Percentiles rank a stretch among this genome's conserved stretches.
These are phyloP conservation scores for Knufia petricola DNA, from an alignment of 2,329 filamentous ascomycete genomes.

Conservation along the genomic window DNA sequence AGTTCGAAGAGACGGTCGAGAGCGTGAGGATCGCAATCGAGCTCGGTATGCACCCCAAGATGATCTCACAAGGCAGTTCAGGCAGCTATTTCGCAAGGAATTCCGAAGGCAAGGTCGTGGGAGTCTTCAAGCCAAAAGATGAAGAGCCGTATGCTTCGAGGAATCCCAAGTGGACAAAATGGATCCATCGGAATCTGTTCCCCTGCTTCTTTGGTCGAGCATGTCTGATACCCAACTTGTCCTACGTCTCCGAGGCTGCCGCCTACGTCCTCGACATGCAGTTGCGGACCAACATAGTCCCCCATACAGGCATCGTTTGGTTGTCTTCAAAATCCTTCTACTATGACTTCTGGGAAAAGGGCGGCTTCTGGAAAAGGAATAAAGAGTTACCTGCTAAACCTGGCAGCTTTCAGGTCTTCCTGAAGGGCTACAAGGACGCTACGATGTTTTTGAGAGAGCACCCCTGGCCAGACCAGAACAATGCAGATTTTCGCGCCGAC, in stretches of 20 bases:
- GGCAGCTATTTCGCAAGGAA: slow-evolving; percentile 97
- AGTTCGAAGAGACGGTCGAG: slow-evolving; percentile 83
- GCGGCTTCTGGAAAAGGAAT: slow-evolving; percentile 77
- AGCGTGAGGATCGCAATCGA: slow-evolving; percentile 86
- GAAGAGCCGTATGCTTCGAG: slow-evolving; percentile 95
- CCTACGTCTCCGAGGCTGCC: slow-evolving; percentile 94
- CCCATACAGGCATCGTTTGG: slow-evolving; percentile 90
- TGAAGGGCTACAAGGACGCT: slow-evolving; percentile 94
- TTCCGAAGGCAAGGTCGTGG: slow-evolving; percentile 82
- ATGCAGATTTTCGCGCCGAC: slow-evolving; percentile 55
- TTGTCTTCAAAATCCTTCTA: slow-evolving; percentile 95
- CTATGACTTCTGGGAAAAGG: slow-evolving; percentile 94
- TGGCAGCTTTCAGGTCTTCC: slow-evolving; percentile 93
- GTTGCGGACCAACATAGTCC: slow-evolving; percentile 81
- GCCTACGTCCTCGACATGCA: slow-evolving; percentile 91
- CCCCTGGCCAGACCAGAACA: slow-evolving; percentile 90
- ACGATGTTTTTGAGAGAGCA: slow-evolving; percentile 91
- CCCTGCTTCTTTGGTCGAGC: slow-evolving; percentile 94
- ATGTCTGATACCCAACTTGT: slow-evolving; percentile 92
- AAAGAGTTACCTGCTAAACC: slow-evolving; percentile 80
- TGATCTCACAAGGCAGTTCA: slow-evolving; percentile 95
- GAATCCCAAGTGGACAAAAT: slow-evolving; percentile 99
- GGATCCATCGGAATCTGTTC: slow-evolving; percentile 96
- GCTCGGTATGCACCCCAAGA: slow-evolving; percentile 80
- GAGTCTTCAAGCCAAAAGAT: slow-evolving; percentile 98